Evolutionary conservation across 1,284 basidiomycete genomes (phyloP).

Genomic region (Pisolithus thermaeus): DNA sequence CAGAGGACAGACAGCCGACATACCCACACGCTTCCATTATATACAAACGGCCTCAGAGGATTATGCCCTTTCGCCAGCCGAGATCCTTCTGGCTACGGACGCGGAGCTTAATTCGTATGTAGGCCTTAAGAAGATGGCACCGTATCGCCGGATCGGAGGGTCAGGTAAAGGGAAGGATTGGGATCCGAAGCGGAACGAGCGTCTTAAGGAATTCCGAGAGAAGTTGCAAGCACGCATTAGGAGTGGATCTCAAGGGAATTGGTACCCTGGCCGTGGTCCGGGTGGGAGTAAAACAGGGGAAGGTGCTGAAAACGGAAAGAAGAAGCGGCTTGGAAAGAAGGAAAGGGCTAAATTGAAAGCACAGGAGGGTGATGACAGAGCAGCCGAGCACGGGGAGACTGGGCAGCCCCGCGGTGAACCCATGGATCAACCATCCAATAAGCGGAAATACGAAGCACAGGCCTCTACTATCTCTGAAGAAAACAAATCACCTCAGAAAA

Average conservation of each 20-base stretch:
- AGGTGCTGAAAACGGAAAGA: constrained; percentile 28
- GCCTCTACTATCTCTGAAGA: constrained; percentile 7
- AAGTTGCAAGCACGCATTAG: constrained; percentile 25
- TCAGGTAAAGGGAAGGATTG: constrained; percentile 40
- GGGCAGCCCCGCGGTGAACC: neutral
- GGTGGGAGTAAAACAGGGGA: constrained; percentile 9
- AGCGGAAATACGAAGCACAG: neutral
- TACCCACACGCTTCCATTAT: constrained; percentile 95
- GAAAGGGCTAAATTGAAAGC: constrained; percentile 55
- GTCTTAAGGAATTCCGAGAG: constrained; percentile 70
- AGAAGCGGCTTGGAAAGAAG: constrained; percentile 74
- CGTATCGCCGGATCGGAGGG: constrained; percentile 56
- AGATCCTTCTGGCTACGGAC: constrained; percentile 92
- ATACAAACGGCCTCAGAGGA: constrained; percentile 60
- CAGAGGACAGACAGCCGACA: constrained; percentile 66
- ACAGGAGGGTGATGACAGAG: constrained; percentile 10
- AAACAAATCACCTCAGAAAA: constrained; percentile 24
- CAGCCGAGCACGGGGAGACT: neutral
- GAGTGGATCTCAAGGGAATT: constrained; percentile 12
- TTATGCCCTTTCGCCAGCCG: constrained; percentile 77
- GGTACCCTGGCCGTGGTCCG: constrained; percentile 9
- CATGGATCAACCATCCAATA: neutral
- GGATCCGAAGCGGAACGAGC: constrained; percentile 61
- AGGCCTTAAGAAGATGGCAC: constrained; percentile 84
- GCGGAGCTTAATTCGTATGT: constrained; percentile 90